A percentile compares a stretch with the other conserved stretches of the same genome.
Evolutionary conservation across 2,329 filamentous ascomycete species (phyloP).

Genomic region (Colletotrichum sp.): DNA sequence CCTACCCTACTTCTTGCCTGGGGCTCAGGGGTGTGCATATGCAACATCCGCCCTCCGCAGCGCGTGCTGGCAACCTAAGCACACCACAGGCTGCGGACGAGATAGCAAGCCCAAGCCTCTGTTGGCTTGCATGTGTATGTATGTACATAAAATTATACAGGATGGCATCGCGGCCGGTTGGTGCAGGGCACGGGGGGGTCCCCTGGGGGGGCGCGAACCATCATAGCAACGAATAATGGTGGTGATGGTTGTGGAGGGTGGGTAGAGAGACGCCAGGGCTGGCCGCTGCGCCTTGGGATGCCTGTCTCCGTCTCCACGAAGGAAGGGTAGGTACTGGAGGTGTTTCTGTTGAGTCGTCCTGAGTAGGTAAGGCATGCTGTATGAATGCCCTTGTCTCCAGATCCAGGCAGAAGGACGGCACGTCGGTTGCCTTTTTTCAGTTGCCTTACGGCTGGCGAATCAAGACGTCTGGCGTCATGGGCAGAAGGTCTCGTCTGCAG

Average conservation of each 20-base stretch:
- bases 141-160: slow-evolving; percentile 5
- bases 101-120: background rate
- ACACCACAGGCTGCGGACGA: background rate
- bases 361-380: background rate
- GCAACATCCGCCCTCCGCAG: background rate
- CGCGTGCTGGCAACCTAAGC: background rate
- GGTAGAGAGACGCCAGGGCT: slow-evolving; percentile 8
- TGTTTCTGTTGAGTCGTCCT: background rate
- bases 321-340: background rate
- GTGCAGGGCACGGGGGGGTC: background rate
- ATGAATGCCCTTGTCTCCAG: background rate
- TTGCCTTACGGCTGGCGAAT: slow-evolving; percentile 11
- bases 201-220: background rate
- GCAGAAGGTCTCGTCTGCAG: background rate
- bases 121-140: background rate
- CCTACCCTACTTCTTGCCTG: background rate
- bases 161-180: background rate
- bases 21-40: slow-evolving; percentile 4
- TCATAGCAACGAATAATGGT: background rate
- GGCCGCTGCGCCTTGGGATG: slow-evolving; percentile 4
- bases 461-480: background rate
- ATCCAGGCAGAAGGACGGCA: slow-evolving; percentile 7
- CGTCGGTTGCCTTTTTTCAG: background rate
- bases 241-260: background rate
- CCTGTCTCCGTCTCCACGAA: background rate